A percentile compares a stretch with the other conserved stretches of the same genome.
phyloP scores from a whole-genome alignment of 1,284 basidiomycete genomes.

The Hemileia vastatrix region DNA sequence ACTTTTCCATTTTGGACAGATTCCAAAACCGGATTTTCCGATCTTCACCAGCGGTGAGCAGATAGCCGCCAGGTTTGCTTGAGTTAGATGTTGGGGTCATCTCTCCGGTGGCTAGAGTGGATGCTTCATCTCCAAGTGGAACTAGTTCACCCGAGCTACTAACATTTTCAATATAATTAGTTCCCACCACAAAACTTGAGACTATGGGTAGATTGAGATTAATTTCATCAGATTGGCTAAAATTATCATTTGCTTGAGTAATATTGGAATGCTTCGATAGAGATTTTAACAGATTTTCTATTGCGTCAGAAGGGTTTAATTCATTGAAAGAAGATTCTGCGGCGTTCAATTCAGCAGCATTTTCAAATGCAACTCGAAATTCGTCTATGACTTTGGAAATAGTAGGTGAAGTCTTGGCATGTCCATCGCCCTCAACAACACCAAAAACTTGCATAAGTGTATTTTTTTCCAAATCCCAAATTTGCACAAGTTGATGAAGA shows the following conservation, averaged over 20 bases:
- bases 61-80: conserved; percentile 52
- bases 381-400: conserved; percentile 19
- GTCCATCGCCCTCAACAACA: too few relatives aligned
- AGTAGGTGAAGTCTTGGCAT: too few relatives aligned
- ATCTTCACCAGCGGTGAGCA: conserved; percentile 73
- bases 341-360: neutral
- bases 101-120: conserved; percentile 8
- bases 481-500: conserved; percentile 30
- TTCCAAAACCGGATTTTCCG: conserved; percentile 73
- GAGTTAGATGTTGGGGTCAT: conserved; percentile 23
- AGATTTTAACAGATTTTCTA: conserved; percentile 15
- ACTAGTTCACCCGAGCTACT: conserved; percentile 22
- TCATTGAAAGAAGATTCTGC: neutral
- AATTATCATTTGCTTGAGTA: conserved; percentile 6
- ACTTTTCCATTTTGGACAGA: conserved; percentile 56
- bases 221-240: neutral
- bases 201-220: conserved; percentile 40
- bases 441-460: conserved; percentile 17
- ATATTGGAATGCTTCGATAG: too few relatives aligned
- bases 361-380: conserved; percentile 21
- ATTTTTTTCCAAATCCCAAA: conserved; percentile 36
- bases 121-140: conserved; percentile 44
- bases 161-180: conserved; percentile 57
- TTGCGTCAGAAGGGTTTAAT: conserved; percentile 16
- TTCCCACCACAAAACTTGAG: conserved; percentile 56